Conservation (phyloP, 139 green algal genomes). For the Chlorella sp. region DNA sequence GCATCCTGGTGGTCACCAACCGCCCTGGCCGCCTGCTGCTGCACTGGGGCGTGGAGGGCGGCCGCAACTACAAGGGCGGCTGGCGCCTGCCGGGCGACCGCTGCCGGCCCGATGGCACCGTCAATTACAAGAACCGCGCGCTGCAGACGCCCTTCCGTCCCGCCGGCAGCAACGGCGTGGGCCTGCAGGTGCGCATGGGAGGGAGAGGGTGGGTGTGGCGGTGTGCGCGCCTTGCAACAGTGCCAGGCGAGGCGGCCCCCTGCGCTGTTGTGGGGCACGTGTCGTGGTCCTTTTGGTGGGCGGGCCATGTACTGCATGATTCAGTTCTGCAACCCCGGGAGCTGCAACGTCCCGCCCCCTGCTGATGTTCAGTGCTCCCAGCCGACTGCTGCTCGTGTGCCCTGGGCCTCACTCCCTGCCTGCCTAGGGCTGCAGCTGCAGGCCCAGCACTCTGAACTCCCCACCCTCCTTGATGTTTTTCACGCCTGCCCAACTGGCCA, state of each 20-base stretch:
- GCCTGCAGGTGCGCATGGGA: neutral
- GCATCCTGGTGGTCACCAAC: slow-evolving; percentile 56
- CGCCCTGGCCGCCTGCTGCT: slow-evolving; percentile 74
- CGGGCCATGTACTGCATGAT: no score
- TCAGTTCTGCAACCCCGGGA: neutral
- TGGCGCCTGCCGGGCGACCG: slow-evolving; percentile 82
- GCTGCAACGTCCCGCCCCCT: no score
- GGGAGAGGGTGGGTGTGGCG: neutral
- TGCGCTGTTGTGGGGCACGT: no score
- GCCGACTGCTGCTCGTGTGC: neutral
- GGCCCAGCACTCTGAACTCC: no score
- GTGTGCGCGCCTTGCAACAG: neutral
- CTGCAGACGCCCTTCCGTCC: slow-evolving; percentile 90
- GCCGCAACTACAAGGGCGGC: slow-evolving; percentile 83
- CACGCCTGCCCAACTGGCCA: no score
- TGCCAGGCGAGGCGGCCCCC: no score
- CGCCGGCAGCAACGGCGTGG: slow-evolving; percentile 7
- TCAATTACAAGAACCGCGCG: slow-evolving; percentile 94
- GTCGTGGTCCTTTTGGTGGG: no score
- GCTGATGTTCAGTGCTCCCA: neutral
- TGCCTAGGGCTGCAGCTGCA: no score
- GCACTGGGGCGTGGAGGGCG: slow-evolving; percentile 95
- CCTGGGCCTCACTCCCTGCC: no score
- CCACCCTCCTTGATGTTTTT: no score
- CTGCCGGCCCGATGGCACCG: slow-evolving; percentile 81